A percentile compares a stretch with the other conserved stretches of the same genome.
These are phyloP conservation scores for Coemansia sp. DNA, from an alignment of 371 early-diverging fungal species.

Conservation along the genomic window DNA sequence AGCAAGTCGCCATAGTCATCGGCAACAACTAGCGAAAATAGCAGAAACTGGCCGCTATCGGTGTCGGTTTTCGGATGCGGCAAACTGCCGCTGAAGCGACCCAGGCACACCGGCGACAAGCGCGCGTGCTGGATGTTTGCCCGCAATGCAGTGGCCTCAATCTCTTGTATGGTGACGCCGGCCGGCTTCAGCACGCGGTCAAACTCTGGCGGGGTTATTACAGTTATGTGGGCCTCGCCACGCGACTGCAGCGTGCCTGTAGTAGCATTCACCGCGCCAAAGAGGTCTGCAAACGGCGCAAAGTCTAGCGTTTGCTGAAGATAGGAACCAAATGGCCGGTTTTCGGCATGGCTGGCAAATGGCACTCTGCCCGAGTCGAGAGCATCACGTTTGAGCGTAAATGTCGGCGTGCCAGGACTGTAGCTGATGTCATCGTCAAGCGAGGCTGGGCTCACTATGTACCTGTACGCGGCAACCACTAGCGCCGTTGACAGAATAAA, in stretches of 20 bases:
- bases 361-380: slow-evolving; percentile 54
- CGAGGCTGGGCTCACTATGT: not conserved
- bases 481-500: not conserved
- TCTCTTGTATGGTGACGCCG: slow-evolving; percentile 69
- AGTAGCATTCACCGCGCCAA: slow-evolving; percentile 57
- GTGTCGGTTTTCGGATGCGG: slow-evolving; percentile 21
- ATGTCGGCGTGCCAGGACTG: slow-evolving; percentile 31
- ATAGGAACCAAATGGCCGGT: slow-evolving; percentile 53
- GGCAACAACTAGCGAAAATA: slow-evolving; percentile 49
- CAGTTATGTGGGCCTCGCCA: slow-evolving; percentile 77
- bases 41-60: slow-evolving; percentile 13
- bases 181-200: slow-evolving; percentile 56
- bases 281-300: slow-evolving; percentile 58
- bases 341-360: slow-evolving; percentile 54
- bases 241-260: slow-evolving; percentile 54
- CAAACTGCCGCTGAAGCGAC: slow-evolving; percentile 55
- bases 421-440: slow-evolving; percentile 15
- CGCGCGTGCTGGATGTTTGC: slow-evolving; percentile 59
- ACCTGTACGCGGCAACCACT: not conserved
- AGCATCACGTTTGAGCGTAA: slow-evolving; percentile 50
- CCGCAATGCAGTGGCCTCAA: slow-evolving; percentile 61
- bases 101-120: slow-evolving; percentile 65
- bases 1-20: slow-evolving; percentile 35
- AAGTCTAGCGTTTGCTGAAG: slow-evolving; percentile 65
- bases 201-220: slow-evolving; percentile 75